Percentiles rank a stretch among this genome's conserved stretches.
Conservation (phyloP, 305 asterid species). For the Plantago coronopus region DNA sequence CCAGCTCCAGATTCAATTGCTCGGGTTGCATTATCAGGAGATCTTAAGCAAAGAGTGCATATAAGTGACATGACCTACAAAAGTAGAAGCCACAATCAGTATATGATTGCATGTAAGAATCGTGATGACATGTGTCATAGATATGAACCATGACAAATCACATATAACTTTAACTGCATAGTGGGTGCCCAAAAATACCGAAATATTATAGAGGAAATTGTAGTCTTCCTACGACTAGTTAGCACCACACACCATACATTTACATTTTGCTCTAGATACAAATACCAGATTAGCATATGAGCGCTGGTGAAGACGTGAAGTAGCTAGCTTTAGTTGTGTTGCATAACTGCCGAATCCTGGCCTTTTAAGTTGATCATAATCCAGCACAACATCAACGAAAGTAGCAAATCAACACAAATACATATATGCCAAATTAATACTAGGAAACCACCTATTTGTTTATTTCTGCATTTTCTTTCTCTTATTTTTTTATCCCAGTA, state of each 20-base stretch:
- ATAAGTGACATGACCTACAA: slow-evolving; percentile 66
- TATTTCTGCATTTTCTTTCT: too few species aligned
- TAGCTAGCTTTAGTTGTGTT: neutral
- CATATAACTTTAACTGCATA: too few species aligned
- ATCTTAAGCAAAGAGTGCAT: slow-evolving; percentile 70
- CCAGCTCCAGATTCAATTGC: slow-evolving; percentile 96
- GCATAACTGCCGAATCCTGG: neutral
- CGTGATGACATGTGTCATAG: neutral
- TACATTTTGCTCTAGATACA: neutral
- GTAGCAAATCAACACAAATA: neutral
- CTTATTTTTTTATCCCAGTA: neutral
- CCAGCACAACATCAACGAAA: neutral
- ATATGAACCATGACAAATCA: too few species aligned
- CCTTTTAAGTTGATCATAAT: neutral
- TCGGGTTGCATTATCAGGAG: slow-evolving; percentile 71
- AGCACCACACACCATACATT: neutral
- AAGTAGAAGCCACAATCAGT: slow-evolving; percentile 14
- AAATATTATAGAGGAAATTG: too few species aligned
- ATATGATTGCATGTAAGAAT: neutral
- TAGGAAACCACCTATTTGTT: neutral
- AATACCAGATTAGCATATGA: neutral
- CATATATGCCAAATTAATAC: neutral
- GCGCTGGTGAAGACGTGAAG: neutral
- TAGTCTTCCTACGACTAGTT: too few species aligned
- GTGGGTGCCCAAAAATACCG: neutral